Conservation (phyloP, 345 rosid genomes). For the Eucalyptus paniculata region DNA sequence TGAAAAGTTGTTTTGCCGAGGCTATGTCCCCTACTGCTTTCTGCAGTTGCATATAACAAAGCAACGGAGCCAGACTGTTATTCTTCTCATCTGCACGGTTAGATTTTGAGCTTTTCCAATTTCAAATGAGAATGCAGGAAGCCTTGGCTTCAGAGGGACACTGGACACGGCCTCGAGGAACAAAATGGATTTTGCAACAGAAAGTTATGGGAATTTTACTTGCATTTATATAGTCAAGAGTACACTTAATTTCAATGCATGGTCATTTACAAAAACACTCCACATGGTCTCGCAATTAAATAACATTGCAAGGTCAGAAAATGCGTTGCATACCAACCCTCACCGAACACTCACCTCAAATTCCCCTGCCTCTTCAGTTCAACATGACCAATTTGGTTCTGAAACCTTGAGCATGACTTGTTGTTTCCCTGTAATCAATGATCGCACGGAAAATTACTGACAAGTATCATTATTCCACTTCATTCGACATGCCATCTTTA, state of each 20-base stretch:
- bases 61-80: not conserved
- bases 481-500: not conserved
- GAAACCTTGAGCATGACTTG: not conserved
- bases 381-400: not conserved
- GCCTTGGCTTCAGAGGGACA: not conserved
- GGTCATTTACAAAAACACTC: not conserved
- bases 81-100: not conserved
- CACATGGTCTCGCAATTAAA: not conserved
- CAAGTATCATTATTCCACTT: not conserved
- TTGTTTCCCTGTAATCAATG: not conserved
- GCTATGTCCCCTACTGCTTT: not conserved
- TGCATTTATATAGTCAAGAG: not conserved
- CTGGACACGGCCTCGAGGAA: not conserved
- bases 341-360: not conserved
- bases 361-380: not conserved
- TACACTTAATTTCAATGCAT: not conserved
- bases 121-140: not conserved
- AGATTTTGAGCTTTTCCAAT: not conserved
- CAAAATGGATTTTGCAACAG: not conserved
- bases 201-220: not conserved
- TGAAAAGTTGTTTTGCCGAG: not conserved
- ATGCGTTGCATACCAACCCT: not conserved
- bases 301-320: not conserved
- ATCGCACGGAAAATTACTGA: not conserved
- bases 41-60: not conserved